Percentiles rank a stretch among this genome's conserved stretches.
These are phyloP conservation scores for Platismatia glauca DNA, from an alignment of 495 filamentous ascomycete species.

Conservation along the genomic window DNA sequence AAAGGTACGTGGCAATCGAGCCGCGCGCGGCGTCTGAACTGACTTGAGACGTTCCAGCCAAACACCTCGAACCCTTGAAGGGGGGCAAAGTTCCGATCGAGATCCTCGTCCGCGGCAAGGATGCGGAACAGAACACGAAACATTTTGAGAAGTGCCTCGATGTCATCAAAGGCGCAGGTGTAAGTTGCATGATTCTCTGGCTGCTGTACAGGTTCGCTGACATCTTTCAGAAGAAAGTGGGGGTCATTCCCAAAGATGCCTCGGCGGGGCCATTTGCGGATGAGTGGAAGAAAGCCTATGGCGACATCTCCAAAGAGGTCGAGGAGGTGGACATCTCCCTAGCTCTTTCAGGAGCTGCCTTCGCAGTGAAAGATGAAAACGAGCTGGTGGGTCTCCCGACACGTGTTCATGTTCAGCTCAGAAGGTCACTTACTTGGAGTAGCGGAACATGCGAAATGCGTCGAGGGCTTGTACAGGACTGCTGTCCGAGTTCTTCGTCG, in stretches of 20 bases:
- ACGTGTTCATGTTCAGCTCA: not conserved
- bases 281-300: constrained; percentile 83
- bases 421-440: constrained; percentile 11
- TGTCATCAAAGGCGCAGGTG: constrained; percentile 77
- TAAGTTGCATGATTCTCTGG: constrained; percentile 36
- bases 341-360: constrained; percentile 70
- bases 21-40: not conserved
- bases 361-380: constrained; percentile 93
- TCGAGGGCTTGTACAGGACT: constrained; percentile 86
- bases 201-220: constrained; percentile 21
- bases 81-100: constrained; percentile 85
- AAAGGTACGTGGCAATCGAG: constrained; percentile 57
- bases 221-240: constrained; percentile 69
- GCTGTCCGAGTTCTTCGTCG: constrained; percentile 89
- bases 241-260: constrained; percentile 71
- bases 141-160: constrained; percentile 74
- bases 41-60: constrained; percentile 46
- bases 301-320: constrained; percentile 65
- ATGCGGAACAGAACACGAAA: constrained; percentile 78
- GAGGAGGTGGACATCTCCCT: constrained; percentile 82
- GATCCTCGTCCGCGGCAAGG: constrained; percentile 81
- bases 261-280: constrained; percentile 85
- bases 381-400: constrained; percentile 54
- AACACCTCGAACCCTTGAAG: constrained; percentile 87
- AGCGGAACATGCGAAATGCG: constrained; percentile 84